Evolutionary conservation across 2,329 filamentous ascomycete genomes (phyloP).

Genomic region (Trichoderma sp.): DNA sequence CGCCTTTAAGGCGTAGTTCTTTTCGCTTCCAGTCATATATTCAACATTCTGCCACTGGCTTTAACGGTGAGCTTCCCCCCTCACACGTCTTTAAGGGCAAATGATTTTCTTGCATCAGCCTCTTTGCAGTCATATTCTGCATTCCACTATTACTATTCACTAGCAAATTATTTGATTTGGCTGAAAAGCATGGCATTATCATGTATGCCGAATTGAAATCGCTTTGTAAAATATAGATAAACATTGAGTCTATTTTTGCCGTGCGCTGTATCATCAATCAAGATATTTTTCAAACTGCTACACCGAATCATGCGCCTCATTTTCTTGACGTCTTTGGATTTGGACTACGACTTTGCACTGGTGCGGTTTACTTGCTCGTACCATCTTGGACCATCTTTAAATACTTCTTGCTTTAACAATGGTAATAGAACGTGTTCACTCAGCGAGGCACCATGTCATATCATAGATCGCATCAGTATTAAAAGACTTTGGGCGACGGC

Average conservation of each 20-base stretch:
- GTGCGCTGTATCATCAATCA: background rate
- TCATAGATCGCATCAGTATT: background rate
- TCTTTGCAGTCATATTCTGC: background rate
- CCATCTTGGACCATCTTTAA: background rate
- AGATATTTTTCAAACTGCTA: background rate
- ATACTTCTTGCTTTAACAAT: background rate
- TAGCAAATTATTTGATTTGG: background rate
- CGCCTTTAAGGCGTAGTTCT: conserved; percentile 4
- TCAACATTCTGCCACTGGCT: conserved; percentile 21
- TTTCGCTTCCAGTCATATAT: conserved; percentile 4
- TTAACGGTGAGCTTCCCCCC: background rate
- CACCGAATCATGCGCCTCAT: background rate
- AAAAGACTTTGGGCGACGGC: background rate
- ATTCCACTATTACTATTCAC: background rate
- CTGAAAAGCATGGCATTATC: conserved; percentile 13
- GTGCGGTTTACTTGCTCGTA: background rate
- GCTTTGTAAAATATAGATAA: conserved; percentile 7
- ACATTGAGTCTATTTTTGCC: background rate
- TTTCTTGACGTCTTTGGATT: background rate
- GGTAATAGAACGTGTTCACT: background rate
- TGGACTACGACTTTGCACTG: background rate
- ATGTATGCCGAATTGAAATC: conserved; percentile 2
- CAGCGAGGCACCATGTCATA: background rate
- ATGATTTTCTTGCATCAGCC: conserved; percentile 8
- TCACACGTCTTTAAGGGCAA: conserved; percentile 9